Conservation (phyloP, 2,329 filamentous ascomycete species). For the Mycogone perniciosa region DNA sequence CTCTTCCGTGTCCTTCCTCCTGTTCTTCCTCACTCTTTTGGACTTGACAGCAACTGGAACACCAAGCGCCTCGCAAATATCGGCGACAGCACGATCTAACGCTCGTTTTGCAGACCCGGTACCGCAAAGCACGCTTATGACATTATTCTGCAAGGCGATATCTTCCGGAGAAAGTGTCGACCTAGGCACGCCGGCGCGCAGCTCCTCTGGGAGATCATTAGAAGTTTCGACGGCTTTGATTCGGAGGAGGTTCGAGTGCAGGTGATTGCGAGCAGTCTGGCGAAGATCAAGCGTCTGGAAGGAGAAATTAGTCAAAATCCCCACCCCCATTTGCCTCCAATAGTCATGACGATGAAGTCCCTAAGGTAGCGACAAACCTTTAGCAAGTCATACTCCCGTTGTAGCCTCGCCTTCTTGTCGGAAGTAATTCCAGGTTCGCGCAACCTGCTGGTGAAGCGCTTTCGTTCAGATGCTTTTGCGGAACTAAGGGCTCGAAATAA, state of each 20-base stretch:
- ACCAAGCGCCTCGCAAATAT: constrained; percentile 42
- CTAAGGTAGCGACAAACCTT: constrained; percentile 34
- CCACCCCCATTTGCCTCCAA: no score
- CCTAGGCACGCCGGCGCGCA: constrained; percentile 42
- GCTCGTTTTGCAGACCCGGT: constrained; percentile 43
- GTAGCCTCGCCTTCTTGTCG: constrained; percentile 52
- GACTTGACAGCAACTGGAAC: constrained; percentile 40
- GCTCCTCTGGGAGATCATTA: constrained; percentile 42
- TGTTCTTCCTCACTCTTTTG: constrained; percentile 27
- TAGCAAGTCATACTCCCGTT: constrained; percentile 52
- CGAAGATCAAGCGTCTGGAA: constrained; percentile 50
- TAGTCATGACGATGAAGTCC: no score
- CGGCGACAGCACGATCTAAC: constrained; percentile 42
- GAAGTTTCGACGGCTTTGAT: constrained; percentile 47
- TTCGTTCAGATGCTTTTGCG: constrained; percentile 70
- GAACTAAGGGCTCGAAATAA: constrained; percentile 63
- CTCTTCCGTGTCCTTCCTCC: constrained; percentile 26
- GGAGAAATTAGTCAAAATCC: not conserved
- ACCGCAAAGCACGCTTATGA: constrained; percentile 53
- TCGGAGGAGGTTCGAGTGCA: constrained; percentile 48
- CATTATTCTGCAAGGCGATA: constrained; percentile 47
- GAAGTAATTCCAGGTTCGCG: constrained; percentile 39
- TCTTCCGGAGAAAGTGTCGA: constrained; percentile 48
- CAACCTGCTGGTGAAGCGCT: constrained; percentile 61
- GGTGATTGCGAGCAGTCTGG: constrained; percentile 50